Base-by-base conservation (phyloP, 2,329 filamentous ascomycete genomes). In the Diaporthe humulicola region DNA sequence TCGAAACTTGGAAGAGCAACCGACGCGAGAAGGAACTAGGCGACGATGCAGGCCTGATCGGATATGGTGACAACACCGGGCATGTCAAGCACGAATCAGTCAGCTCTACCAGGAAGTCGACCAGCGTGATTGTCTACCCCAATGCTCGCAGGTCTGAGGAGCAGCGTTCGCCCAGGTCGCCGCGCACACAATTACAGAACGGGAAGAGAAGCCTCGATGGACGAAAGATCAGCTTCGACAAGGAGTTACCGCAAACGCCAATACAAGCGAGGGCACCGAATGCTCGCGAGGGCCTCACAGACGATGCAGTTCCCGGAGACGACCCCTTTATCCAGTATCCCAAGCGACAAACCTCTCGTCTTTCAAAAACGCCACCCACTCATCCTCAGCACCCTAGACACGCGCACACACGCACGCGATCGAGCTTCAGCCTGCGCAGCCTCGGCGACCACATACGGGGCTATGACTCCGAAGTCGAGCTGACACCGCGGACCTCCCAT, bases 241-340 rank as follows among this genome's bases (percentile, higher is more conserved):
- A 83, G 36, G 80, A 81, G 64, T 76, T 86, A 10, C 87, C 88
- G 1, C 82, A 84, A 33, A 84, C 88, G 3, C 87, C 90, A 1
- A 87, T 91, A 14, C 83, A 91, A 38, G 90, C 90, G 17, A 85
- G 87, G 64, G 91, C 91, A 9, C 91, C 91, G 17, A 93, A 93
- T 78, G 86, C 91, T n/a, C 85, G 91, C 28, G 87, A 86, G 1
- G 91, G 91, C 22, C 85, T 93, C 8, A 93, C 91, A 3, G 91
- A 93, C 76, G 90, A 92, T 78, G 82, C 87, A 1, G 81, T 92
- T 3, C 90, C 90, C 7, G 91, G 91, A 45, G 91, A 90, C 74
- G 88, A 88, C 60, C 89, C 91, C 4, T 93, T 91, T 77, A 81
- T 93, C 40, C 82, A 87, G 10, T 83, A 85, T 15, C 84, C 88